Evolutionary conservation across 139 green algal genomes (phyloP), one percentile per base, ranked within the genome.

Genomic region (Coelastrella sp.): DNA sequence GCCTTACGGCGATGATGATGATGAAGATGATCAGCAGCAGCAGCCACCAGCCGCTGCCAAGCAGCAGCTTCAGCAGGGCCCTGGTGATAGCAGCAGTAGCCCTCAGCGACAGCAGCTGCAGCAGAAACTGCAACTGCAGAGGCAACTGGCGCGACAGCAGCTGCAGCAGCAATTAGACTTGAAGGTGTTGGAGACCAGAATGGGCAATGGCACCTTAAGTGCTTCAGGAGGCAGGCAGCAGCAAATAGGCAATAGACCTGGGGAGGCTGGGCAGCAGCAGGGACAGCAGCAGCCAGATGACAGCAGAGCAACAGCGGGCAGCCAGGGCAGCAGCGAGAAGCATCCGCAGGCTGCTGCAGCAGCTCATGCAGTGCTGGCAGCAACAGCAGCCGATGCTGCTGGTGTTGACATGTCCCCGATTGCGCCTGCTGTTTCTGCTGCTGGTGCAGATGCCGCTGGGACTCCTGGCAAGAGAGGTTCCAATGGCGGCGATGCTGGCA

Each of bases 1-100:
- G 27, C 68, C 84, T 11, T 88, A 88, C 25, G 84, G 84, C 20
- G 84, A 88, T 88, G 84, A 88, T 15, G 84, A 88, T 58, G 84
- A 88, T 78, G 57, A 85, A 70, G 65, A 56, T 6, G 17, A 49
- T 49, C 14, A 70, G 61, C 9, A 56, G 82, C 65, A 87, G 65
- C 63, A 61, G 63, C 27, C 82, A 78, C 24, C 82, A 79, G 27
- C 70, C 82, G 56, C 70, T 24, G 17, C 68, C 68, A 76, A 82
- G 22, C 70, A 89, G 84, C 84, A 89, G 70, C 84, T 56, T 59
- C 60, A 35, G 57, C 35, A 72, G 70, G 57, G 49, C 11, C 20
- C 56, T 70, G 70, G 8, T 19, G 59, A 25, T 20, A 59, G 9
- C 24, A 20, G 74, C 78, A 75, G 63, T 60, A 75, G 12, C 24